Evolutionary conservation across 352 stramenopile genomes (phyloP), one percentile per base, ranked within the genome.

Genomic region (Pythium graminicola): DNA sequence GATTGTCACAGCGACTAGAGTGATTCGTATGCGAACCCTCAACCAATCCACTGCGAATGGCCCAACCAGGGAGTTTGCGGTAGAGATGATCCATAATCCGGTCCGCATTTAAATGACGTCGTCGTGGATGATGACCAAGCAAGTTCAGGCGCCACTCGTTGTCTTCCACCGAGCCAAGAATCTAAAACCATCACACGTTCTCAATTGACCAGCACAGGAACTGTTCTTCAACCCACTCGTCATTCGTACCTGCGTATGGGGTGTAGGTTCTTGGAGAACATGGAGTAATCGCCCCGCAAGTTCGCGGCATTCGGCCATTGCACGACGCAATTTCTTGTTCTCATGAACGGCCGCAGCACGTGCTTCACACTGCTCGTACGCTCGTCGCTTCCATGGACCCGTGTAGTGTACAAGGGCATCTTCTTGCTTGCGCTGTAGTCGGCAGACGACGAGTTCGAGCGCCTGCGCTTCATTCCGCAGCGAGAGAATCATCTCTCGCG

Each of bases 1-100:
- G 23, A 22, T 58, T 35, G 9, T 56, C 35, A 6, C 22, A 53
- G 14, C 41, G 49, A 22, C 38, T 48, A 19, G 49, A 61, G 4
- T 42, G 44, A 6, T 32, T 41, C 4, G 50, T 24, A 2, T 36
- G 2, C 14, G 16, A 16, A 4, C 27, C 31, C 17, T 61, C 57
- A 24, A 53, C 26, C 1, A 61, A 23, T 5, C 51, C 50, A 28
- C 38, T 61, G 16, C 29, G 44, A 40, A 65, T 65, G 4, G 50
- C 33, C 51, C 51, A 61, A 5, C 36, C 29, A 1, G 44, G 26
- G 4, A 65, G 28, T 23, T 31, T 23, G 8, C 20, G 17, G 33
- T 53, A 38, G 6, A 65, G 17, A 7, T 36, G 46, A 27, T 53
- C 40, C 50, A 65, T 60, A 39, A 65, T 65, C 10, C 32, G 46